Conservation (phyloP, 2,329 filamentous ascomycete species). For the Talaromyces atroroseus region DNA sequence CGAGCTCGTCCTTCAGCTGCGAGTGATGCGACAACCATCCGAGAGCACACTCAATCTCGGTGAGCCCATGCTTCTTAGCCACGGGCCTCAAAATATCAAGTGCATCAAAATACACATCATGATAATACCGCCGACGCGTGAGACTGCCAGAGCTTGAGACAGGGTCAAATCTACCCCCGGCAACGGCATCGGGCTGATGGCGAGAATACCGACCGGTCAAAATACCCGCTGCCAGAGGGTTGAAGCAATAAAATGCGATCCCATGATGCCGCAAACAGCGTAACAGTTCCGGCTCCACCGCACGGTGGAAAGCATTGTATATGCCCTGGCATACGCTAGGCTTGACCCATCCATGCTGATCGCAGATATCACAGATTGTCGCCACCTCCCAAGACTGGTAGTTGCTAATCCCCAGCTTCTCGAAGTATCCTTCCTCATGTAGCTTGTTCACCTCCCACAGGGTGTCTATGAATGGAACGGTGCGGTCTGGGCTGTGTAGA, state of each 20-base stretch:
- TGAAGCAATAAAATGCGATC: conserved; percentile 38
- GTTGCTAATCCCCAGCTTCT: conserved; percentile 43
- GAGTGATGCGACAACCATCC: conserved; percentile 45
- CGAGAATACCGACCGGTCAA: conserved; percentile 34
- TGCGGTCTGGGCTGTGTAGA: too few relatives aligned
- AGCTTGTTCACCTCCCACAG: conserved; percentile 19
- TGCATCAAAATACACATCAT: conserved; percentile 40
- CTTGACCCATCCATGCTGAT: conserved; percentile 35
- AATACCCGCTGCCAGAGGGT: conserved; percentile 43
- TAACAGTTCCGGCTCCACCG: conserved; percentile 38
- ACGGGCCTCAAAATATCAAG: conserved; percentile 35
- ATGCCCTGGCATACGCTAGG: conserved; percentile 46
- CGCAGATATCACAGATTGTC: conserved; percentile 43
- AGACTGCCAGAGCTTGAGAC: conserved; percentile 33
- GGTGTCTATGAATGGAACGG: too few relatives aligned
- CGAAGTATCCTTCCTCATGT: conserved; percentile 42
- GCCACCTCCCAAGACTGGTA: conserved; percentile 45
- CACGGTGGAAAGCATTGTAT: conserved; percentile 36
- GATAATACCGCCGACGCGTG: conserved; percentile 37
- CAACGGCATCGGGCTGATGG: conserved; percentile 23
- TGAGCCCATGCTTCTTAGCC: conserved; percentile 37
- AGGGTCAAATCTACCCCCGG: conserved; percentile 35
- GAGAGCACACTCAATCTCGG: conserved; percentile 39
- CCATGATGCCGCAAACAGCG: conserved; percentile 39
- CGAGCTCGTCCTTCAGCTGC: conserved; percentile 23